Base-by-base conservation (phyloP, 192 early-diverging fungal species). In the Rhizoclosmatium globosum region DNA sequence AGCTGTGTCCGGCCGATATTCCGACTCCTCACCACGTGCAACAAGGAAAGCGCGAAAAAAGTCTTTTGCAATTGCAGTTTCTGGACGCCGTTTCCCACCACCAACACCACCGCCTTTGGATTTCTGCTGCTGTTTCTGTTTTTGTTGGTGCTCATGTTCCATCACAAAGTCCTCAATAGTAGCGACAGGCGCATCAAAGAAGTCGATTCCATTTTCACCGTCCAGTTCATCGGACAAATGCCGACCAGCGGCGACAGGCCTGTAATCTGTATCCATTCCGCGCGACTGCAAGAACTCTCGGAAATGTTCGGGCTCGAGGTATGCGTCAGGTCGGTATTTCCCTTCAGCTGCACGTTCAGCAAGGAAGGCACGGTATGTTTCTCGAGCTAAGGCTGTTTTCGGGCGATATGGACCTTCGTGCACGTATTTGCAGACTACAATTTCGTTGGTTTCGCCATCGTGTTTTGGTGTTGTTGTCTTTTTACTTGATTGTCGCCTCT, bases 1-100 rank as follows among this genome's bases (percentile, higher is more conserved):
- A 15, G 72, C 72, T 3, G 72, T 74, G 4, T 62, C 59, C 3
- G 72, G 72, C 6, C 72, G 53, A 7, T 41, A 7, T 3, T 43
- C 4, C 44, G 13, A 41, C 47, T 74, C 72, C 3, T 74, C 72
- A 9, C 69, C 53, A 3, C 11, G 3, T 3, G 69, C 69, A 3
- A 43, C 59, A 3, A 74, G 43, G 43, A 42, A 74, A 4, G 59
- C 53, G 7, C 72, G 38, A n/a, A 43, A 46, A 46, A 61, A 61
- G 31, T 74, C 72, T 74, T 62, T 59, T 11, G 72, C 72, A 44
- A 62, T 44, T 43, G 72, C 72, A 9, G 72, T 74, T 44, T 74
- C 72, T 31, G 72, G 72, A n/a, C 72, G 4, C 21, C 43, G 48
- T 9, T 50, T 50, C 48, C 6, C 48, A 15, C 15, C 4, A 9